Percentiles rank a stretch among this genome's conserved stretches.
These are phyloP conservation scores for Potentilla sterilis DNA, from an alignment of 306 rosid species.

Conservation along the genomic window DNA sequence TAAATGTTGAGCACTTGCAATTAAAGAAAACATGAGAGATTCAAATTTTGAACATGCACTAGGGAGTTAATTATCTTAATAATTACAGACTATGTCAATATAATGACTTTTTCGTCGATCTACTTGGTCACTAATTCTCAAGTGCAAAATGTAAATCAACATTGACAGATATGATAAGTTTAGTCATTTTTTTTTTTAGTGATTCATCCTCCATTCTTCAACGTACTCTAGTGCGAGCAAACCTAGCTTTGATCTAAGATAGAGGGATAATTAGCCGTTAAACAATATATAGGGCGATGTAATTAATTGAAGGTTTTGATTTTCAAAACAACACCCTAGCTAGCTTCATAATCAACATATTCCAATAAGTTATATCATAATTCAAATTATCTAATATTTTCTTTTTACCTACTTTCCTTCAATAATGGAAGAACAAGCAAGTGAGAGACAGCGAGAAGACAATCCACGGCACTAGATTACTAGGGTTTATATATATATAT, in stretches of 20 bases:
- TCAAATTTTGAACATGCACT: too few relatives aligned
- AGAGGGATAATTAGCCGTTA: neutral
- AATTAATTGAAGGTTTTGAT: neutral
- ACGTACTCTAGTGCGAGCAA: too few relatives aligned
- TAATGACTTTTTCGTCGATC: too few relatives aligned
- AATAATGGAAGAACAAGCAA: neutral
- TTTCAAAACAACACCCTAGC: neutral
- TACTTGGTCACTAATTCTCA: too few relatives aligned
- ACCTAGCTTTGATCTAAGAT: too few relatives aligned
- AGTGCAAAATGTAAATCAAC: too few relatives aligned
- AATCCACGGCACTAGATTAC: constrained; percentile 5
- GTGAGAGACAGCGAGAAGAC: constrained; percentile 12
- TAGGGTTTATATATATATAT: too few relatives aligned
- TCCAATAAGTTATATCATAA: neutral
- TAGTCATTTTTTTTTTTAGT: too few relatives aligned
- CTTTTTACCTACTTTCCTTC: neutral
- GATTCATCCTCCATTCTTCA: too few relatives aligned
- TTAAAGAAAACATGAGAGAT: neutral
- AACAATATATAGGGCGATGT: neutral
- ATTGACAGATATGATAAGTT: too few relatives aligned
- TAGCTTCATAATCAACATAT: constrained; percentile 16
- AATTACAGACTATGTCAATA: too few relatives aligned
- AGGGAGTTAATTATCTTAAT: too few relatives aligned
- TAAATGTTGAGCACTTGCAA: neutral
- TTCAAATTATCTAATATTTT: neutral